These are phyloP conservation scores for Cyberlindnera euphorbiae DNA, from an alignment of 805 yeast species.

Conservation along the genomic window DNA sequence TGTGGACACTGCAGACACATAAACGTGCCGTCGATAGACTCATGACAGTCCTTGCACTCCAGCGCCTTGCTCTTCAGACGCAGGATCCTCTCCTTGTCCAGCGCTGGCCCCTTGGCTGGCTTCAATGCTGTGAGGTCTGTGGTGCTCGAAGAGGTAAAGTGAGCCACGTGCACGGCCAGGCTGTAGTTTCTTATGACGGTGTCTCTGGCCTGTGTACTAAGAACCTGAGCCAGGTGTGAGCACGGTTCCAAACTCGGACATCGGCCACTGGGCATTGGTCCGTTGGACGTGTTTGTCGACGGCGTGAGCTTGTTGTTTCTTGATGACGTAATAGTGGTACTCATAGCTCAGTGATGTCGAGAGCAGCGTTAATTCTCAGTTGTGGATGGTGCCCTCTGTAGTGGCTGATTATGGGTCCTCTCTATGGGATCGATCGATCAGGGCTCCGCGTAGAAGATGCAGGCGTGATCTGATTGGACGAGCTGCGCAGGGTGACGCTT, in stretches of 20 bases:
- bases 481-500: too few relatives aligned
- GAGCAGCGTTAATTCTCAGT: too few relatives aligned
- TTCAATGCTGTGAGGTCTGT: slow-evolving; percentile 9
- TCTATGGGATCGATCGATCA: too few relatives aligned
- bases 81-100: slow-evolving; percentile 35
- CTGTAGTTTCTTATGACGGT: slow-evolving; percentile 26
- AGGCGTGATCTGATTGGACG: too few relatives aligned
- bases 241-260: slow-evolving; percentile 18
- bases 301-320: too few relatives aligned
- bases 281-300: not conserved
- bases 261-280: not conserved
- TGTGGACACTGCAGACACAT: slow-evolving; percentile 78
- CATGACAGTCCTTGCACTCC: slow-evolving; percentile 47
- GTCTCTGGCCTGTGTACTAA: slow-evolving; percentile 23
- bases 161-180: slow-evolving; percentile 22
- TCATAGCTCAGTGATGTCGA: not conserved
- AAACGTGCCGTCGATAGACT: slow-evolving; percentile 34
- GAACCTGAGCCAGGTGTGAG: slow-evolving; percentile 25
- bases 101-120: slow-evolving; percentile 10
- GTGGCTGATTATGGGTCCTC: too few relatives aligned
- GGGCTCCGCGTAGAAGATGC: too few relatives aligned
- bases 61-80: slow-evolving; percentile 40
- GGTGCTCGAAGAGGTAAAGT: slow-evolving; percentile 9
- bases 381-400: too few relatives aligned
- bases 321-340: too few relatives aligned